These are phyloP conservation scores for Septoria petroselini DNA, from an alignment of 2,329 filamentous ascomycete genomes.

Conservation along the genomic window DNA sequence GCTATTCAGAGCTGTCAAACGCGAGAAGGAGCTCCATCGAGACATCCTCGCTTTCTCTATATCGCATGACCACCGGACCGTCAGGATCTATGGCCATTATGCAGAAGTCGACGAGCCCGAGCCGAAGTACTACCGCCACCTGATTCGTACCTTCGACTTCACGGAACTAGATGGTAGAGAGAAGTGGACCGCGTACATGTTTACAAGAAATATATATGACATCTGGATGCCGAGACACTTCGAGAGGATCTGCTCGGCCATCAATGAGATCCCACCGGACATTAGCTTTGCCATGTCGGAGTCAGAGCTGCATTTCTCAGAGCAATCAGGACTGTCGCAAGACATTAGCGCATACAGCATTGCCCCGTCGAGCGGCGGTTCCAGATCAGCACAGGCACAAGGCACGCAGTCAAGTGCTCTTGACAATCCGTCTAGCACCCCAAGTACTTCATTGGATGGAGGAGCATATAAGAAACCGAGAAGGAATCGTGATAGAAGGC, in stretches of 20 bases:
- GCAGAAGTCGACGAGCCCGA: conserved; percentile 11
- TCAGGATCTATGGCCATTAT: conserved; percentile 21
- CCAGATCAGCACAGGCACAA: conserved; percentile 7
- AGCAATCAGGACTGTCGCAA: conserved; percentile 12
- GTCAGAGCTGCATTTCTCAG: conserved; percentile 8
- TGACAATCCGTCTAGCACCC: conserved; percentile 5
- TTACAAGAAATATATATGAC: conserved; percentile 25
- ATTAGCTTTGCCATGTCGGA: conserved; percentile 19
- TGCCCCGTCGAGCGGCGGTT: conserved; percentile 7
- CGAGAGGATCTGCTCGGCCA: conserved; percentile 22
- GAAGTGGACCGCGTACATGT: conserved; percentile 25
- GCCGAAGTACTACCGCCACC: conserved; percentile 25
- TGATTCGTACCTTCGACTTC: conserved; percentile 21
- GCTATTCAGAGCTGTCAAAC: conserved; percentile 34
- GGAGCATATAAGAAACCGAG: conserved; percentile 14
- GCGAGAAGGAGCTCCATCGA: conserved; percentile 32
- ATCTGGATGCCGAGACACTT: conserved; percentile 23
- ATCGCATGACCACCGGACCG: conserved; percentile 17
- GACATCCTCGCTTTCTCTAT: conserved; percentile 21
- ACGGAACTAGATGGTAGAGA: conserved; percentile 15
- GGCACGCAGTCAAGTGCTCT: conserved; percentile 1
- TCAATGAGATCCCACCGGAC: conserved; percentile 21
- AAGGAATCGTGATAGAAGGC: background rate
- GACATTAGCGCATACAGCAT: conserved; percentile 15
- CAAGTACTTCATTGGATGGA: conserved; percentile 10